Evolutionary conservation across 2,329 filamentous ascomycete species (phyloP), one percentile per base, ranked within the genome.

Genomic region (Huntiella bhutanensis): DNA sequence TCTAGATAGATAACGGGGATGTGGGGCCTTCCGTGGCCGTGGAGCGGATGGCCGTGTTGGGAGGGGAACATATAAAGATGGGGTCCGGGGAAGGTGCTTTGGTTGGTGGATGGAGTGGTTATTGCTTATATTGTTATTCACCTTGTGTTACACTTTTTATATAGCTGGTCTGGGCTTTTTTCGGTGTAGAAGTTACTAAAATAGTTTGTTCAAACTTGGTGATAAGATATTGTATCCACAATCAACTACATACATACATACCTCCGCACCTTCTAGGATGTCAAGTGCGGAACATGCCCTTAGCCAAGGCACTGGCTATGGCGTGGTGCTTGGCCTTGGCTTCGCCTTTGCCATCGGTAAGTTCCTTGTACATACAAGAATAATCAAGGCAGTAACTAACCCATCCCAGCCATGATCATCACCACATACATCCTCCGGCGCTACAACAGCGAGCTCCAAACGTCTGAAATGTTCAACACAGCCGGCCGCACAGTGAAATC

Each of bases 381-480:
- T 7, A 17, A 2, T 17, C 32, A 16, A 39, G 13, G 34, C 10
- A 38, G 33, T 13, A 34, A 28, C 11, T 33, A 15, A 34, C 15
- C 19, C 28, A 1, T n/a, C n/a, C 8, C 12, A 49, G 41, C 42
- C 19, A 45, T 59, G 62, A 82, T 82, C 55, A 62, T 74, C 45
- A 77, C 77, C n/a, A 83, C 78, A 1, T 79, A 77, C 60, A 69
- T 80, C 22, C 63, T 83, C 49, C 80, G 77, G 56, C 66, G 75
- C 57, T 74, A 62, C 54, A 64, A 63, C 54, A 59, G 61, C 43
- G 85, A 91, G 59, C 66, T 87, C 3, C 85, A 93, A 60, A 94
- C 87, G 0, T 87, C 82, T 0, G 86, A 94, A 64, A 91, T 86
- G 75, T 94, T 94, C 68, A 86, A 73, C 52, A 93, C 86, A 0